Evolutionary conservation across 192 early-diverging fungal genomes (phyloP), one percentile per base, ranked within the genome.

Genomic region (Coemansia sp.): DNA sequence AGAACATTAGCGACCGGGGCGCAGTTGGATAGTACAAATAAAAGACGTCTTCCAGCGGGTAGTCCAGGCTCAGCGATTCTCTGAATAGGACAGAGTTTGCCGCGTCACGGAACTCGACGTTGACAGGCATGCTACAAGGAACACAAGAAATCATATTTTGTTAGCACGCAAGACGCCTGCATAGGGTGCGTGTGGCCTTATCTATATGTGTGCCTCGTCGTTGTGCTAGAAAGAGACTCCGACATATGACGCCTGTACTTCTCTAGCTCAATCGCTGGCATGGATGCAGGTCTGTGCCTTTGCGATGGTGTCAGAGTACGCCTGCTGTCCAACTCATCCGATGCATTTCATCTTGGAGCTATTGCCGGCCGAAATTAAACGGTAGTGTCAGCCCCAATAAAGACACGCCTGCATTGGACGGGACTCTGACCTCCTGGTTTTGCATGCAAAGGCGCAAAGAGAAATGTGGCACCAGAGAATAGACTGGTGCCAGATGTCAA

Each of bases 51-150:
- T 76, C 79, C 8, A 82, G 44, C 22, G 71, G 56, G 32, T 82
- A 82, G 35, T 82, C 74, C 41, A 15, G 35, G 47, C 74, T 82
- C 11, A 82, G 53, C 0, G 59, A 41, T 39, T 82, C 79, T 61
- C 56, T 49, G 41, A 82, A 82, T 49, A 82, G 65, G 8, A 76
- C 56, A 37, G 67, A 29, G 49, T 76, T 61, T 8, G 68, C 16
- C 13, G 79, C 74, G 61, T 82, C 79, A 32, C 79, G 74, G 43
- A 82, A 82, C 66, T 82, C 79, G 34, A 82, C 60, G 37, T 76
- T 82, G 16, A 61, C 55, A 22, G 43, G 20, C 59, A 67, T 69
- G 30, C 78, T 71, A 75, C 37, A 20, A 24, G 11, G 8, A 41
- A 45, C 56, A 27, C 38, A 6, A 53, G 15, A 40, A 43, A 18